Evolutionary conservation across 805 yeast species (phyloP).

Genomic region (Candida insectorum): DNA sequence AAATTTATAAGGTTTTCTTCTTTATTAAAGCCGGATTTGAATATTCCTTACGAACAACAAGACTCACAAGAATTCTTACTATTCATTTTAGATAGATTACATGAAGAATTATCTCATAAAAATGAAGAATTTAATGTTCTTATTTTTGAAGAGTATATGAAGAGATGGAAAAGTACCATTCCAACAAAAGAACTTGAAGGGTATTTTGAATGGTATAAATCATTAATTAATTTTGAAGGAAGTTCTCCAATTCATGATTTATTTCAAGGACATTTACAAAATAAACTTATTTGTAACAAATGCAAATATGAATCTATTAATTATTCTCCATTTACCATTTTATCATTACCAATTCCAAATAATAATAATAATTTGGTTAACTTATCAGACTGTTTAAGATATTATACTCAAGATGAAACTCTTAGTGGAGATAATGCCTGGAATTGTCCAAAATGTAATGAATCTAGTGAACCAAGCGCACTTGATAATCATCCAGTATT

Average conservation of each 20-base stretch:
- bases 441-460: slow-evolving; percentile 74
- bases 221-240: slow-evolving; percentile 52
- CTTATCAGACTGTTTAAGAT: slow-evolving; percentile 59
- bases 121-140: slow-evolving; percentile 18
- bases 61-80: slow-evolving; percentile 77
- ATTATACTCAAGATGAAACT: slow-evolving; percentile 62
- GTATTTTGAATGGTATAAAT: slow-evolving; percentile 60
- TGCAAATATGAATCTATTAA: slow-evolving; percentile 61
- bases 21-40: slow-evolving; percentile 58
- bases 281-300: slow-evolving; percentile 56
- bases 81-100: slow-evolving; percentile 62
- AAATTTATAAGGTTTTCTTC: slow-evolving; percentile 55
- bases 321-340: slow-evolving; percentile 58
- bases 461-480: slow-evolving; percentile 11
- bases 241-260: slow-evolving; percentile 62
- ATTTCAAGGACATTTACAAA: slow-evolving; percentile 74
- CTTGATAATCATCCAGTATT: slow-evolving; percentile 38
- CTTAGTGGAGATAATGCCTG: slow-evolving; percentile 76
- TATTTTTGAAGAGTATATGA: slow-evolving; percentile 23
- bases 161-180: slow-evolving; percentile 31
- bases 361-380: slow-evolving; percentile 28
- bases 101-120: slow-evolving; percentile 51
- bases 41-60: slow-evolving; percentile 73
- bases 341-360: slow-evolving; percentile 61
- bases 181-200: slow-evolving; percentile 39